phyloP scores from a whole-genome alignment of 108 stramenopile genomes.

The Cyclotella cryptica region DNA sequence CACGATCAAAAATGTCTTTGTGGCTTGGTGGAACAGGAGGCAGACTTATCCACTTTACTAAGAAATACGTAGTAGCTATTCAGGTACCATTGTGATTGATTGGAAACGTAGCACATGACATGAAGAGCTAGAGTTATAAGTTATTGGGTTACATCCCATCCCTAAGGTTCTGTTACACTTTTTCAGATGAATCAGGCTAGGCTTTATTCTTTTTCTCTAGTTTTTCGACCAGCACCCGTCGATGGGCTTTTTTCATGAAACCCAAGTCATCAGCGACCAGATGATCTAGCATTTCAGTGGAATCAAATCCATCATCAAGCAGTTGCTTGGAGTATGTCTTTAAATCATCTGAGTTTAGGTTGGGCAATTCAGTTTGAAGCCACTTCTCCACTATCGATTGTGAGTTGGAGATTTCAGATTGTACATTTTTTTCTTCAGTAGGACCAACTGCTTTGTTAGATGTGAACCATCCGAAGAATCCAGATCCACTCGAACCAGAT shows the following conservation, averaged over 20 bases:
- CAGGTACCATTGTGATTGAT: too few relatives aligned
- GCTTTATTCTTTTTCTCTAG: too few relatives aligned
- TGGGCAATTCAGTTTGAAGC: not conserved
- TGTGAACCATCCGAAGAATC: not conserved
- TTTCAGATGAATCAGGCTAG: too few relatives aligned
- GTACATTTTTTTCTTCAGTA: not conserved
- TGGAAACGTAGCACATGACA: too few relatives aligned
- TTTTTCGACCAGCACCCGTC: constrained; percentile 8
- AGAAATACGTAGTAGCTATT: not conserved
- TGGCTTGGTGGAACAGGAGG: constrained; percentile 24
- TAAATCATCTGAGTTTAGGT: not conserved
- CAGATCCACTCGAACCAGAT: not conserved
- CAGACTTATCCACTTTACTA: constrained; percentile 30
- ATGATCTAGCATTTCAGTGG: constrained; percentile 24
- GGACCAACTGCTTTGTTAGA: not conserved
- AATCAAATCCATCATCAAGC: constrained; percentile 35
- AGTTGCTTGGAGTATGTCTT: constrained; percentile 13
- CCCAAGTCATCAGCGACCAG: constrained; percentile 18
- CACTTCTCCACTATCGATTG: not conserved
- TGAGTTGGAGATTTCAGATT: not conserved
- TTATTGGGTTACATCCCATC: too few relatives aligned
- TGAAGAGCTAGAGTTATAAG: too few relatives aligned
- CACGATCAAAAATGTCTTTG: not conserved
- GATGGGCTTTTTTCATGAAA: constrained; percentile 31
- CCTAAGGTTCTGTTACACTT: too few relatives aligned